Conservation (phyloP, 768 basidiomycete species). For the Auriscalpium orientale region DNA sequence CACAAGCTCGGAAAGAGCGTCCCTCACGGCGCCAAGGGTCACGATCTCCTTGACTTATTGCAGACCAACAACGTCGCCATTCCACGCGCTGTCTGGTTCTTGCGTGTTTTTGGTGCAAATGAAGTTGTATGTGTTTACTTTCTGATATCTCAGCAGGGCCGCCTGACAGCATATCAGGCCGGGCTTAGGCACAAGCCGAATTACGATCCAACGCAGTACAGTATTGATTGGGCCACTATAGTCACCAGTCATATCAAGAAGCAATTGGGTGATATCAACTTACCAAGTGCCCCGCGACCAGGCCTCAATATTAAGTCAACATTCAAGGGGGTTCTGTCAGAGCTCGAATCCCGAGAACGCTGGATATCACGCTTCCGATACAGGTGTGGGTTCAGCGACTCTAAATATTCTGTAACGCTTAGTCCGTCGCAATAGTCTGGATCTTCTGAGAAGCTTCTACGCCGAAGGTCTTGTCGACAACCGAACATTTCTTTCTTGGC, state of each 20-base stretch:
- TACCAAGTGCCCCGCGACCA: conserved; percentile 71
- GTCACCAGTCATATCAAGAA: conserved; percentile 80
- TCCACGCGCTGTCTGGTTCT: conserved; percentile 79
- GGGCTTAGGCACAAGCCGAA: conserved; percentile 69
- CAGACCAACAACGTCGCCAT: conserved; percentile 73
- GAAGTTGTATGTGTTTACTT: conserved; percentile 54
- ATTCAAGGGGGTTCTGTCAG: conserved; percentile 75
- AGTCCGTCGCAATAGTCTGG: conserved; percentile 38
- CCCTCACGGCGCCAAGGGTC: conserved; percentile 80
- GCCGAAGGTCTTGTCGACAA: conserved; percentile 76
- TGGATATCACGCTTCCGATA: conserved; percentile 80
- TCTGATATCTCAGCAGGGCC: neutral
- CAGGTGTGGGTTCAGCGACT: conserved; percentile 37
- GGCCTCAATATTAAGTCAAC: conserved; percentile 77
- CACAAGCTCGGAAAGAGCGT: conserved; percentile 79
- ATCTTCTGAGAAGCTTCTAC: conserved; percentile 69
- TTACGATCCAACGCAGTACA: conserved; percentile 81
- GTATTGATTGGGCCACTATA: conserved; percentile 77
- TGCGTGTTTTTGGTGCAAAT: conserved; percentile 80
- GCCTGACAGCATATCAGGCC: conserved; percentile 33
- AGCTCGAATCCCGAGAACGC: conserved; percentile 57
- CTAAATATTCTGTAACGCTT: neutral
- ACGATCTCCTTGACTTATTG: conserved; percentile 73
- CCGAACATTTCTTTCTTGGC: conserved; percentile 68
- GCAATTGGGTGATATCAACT: conserved; percentile 67